Evolutionary conservation across 2,329 filamentous ascomycete genomes (phyloP).

Genomic region (Helotiales sp.): DNA sequence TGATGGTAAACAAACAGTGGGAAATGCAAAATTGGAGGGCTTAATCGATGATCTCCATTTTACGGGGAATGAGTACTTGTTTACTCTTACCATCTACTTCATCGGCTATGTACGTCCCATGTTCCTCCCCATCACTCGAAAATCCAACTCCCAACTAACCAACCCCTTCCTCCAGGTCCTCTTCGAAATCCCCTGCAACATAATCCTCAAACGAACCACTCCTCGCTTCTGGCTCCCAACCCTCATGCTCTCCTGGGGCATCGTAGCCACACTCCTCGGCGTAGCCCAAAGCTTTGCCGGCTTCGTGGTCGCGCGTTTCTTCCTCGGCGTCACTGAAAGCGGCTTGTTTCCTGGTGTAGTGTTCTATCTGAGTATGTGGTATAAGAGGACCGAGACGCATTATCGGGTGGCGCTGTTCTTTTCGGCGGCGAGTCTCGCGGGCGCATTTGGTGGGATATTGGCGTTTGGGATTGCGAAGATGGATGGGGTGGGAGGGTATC

Average conservation of each 20-base stretch:
- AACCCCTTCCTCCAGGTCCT: conserved; percentile 44
- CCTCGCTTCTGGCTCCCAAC: conserved; percentile 62
- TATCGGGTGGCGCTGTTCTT: conserved; percentile 40
- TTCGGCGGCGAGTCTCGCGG: conserved; percentile 45
- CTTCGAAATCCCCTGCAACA: conserved; percentile 67
- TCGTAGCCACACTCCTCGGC: conserved; percentile 58
- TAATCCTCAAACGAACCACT: conserved; percentile 64
- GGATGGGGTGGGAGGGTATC: conserved; percentile 50
- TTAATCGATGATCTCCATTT: conserved; percentile 57
- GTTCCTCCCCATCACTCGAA: not conserved
- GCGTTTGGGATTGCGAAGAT: conserved; percentile 52
- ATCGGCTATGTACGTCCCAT: conserved; percentile 53
- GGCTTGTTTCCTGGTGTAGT: conserved; percentile 61
- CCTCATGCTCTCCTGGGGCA: conserved; percentile 60
- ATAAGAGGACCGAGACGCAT: conserved; percentile 8
- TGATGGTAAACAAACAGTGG: conserved; percentile 51
- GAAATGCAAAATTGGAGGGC: conserved; percentile 62
- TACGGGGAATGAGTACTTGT: conserved; percentile 67
- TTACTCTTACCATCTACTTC: conserved; percentile 70
- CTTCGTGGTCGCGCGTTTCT: conserved; percentile 59
- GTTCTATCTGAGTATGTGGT: conserved; percentile 56
- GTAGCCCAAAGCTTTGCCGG: conserved; percentile 56
- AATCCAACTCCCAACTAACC: not conserved
- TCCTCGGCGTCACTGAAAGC: conserved; percentile 59
- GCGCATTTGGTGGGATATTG: conserved; percentile 53